Evolutionary conservation across 2,329 filamentous ascomycete genomes (phyloP).

Genomic region (Sporothrix pallida): DNA sequence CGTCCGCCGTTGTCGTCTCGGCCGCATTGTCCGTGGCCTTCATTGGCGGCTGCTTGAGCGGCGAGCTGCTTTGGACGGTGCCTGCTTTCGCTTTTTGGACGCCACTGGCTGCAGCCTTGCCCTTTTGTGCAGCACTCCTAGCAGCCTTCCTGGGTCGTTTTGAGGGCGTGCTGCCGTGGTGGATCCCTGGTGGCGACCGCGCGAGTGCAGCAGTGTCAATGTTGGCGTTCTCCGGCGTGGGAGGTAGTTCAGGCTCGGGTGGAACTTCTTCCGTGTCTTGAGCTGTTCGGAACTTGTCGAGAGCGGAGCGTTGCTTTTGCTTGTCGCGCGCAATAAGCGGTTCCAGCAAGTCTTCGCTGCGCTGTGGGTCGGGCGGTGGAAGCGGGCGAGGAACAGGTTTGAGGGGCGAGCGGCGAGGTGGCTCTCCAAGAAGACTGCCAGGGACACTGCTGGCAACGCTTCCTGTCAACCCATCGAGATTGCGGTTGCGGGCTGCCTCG

Average conservation of each 20-base stretch:
- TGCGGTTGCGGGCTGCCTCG: neutral
- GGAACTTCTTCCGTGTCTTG: slow-evolving; percentile 38
- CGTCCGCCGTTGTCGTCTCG: neutral
- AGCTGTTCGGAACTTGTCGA: slow-evolving; percentile 43
- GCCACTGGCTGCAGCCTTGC: slow-evolving; percentile 38
- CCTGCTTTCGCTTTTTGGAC: neutral
- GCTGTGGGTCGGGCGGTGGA: slow-evolving; percentile 52
- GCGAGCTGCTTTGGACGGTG: slow-evolving; percentile 51
- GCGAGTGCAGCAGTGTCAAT: slow-evolving; percentile 57
- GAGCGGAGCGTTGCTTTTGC: slow-evolving; percentile 48
- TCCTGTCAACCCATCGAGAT: neutral
- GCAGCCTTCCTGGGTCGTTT: slow-evolving; percentile 51
- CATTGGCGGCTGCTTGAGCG: slow-evolving; percentile 53
- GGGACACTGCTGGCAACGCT: neutral
- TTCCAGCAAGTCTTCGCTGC: slow-evolving; percentile 52
- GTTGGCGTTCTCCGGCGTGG: slow-evolving; percentile 54
- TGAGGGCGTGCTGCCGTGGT: slow-evolving; percentile 58
- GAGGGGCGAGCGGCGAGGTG: slow-evolving; percentile 50
- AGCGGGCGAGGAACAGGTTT: slow-evolving; percentile 55
- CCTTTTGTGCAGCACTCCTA: neutral
- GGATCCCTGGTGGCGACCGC: slow-evolving; percentile 64
- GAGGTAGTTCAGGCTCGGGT: slow-evolving; percentile 70
- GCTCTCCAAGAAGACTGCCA: slow-evolving; percentile 46
- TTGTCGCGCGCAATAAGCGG: slow-evolving; percentile 49
- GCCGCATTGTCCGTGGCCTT: slow-evolving; percentile 3